Base-by-base conservation (phyloP, 805 yeast species). In the Candida xyloterini region DNA sequence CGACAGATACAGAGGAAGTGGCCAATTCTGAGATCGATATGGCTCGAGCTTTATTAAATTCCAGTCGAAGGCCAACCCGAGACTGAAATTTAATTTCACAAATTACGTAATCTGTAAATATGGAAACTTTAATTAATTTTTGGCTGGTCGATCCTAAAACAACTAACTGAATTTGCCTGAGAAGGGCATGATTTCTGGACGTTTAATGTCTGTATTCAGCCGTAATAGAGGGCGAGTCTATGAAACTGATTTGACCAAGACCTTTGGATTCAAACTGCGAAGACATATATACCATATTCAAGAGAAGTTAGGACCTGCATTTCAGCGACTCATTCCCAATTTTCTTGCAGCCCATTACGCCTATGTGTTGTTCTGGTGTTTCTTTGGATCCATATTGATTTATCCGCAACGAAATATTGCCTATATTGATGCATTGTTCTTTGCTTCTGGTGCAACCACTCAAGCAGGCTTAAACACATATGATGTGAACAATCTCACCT, bases 391-490 rank as follows among this genome's bases (percentile, higher is more conserved):
- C 0, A 73, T 90, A 24, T 53, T 91, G 38, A 61, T 93, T 27
- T 91, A 81, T 53, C 96, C 96, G 0, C 72, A 73, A n/a, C 72
- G 70, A 39, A 81, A 83, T 54, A 56, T 74, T 27, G 38, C 55
- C 7, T 93, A 91, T 59, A 81, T 86, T 31, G 98, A 93, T 65
- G 78, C 84, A 1, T 64, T 93, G 24, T 86, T 91, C 59, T 66
- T 86, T 40, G 74, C 89, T 0, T 67, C 81, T 9, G 91, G 95
- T 9, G 79, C 93, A 0, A 65, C 82, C 1, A 88, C 98, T 1
- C 96, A 91, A 57, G 95, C 96, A 0, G 99, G 99, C 1, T 65
- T 93, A 40, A 89, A 88, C 57, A 83, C 96, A 0, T 68, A 86
- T 16, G 78, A 88, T 51, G 48, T 82, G 27, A 87, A 87, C 57